Evolutionary conservation across 768 basidiomycete genomes (phyloP).

Genomic region (Mycena venus): DNA sequence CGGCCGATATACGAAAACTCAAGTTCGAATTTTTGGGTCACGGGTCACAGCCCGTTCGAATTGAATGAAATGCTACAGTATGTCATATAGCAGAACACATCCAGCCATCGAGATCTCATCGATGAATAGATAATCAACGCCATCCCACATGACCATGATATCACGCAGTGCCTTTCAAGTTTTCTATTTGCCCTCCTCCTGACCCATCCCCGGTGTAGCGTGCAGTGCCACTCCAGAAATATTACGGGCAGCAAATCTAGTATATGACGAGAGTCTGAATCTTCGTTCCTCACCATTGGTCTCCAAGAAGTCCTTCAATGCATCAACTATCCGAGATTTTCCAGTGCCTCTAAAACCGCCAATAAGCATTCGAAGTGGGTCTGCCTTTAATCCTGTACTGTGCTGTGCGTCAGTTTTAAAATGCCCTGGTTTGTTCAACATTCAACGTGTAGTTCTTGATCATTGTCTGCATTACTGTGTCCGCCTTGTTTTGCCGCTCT

Average conservation of each 20-base stretch:
- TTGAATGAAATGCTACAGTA: too few species aligned
- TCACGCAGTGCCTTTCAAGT: constrained; percentile 12
- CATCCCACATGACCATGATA: constrained; percentile 47
- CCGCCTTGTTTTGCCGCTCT: too few species aligned
- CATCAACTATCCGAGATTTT: neutral
- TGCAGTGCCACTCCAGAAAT: too few species aligned
- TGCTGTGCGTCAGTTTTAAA: constrained; percentile 40
- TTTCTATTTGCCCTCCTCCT: neutral
- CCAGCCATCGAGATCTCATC: constrained; percentile 55
- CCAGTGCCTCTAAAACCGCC: constrained; percentile 57
- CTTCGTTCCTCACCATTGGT: neutral
- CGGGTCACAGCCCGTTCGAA: too few species aligned
- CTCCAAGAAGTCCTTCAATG: neutral
- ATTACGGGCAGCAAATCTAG: neutral
- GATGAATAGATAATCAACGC: too few species aligned
- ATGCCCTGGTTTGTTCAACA: too few species aligned
- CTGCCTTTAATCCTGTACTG: neutral
- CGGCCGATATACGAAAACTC: too few species aligned
- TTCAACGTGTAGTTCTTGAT: too few species aligned
- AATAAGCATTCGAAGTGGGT: constrained; percentile 49
- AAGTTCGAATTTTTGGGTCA: too few species aligned
- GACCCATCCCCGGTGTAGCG: constrained; percentile 38
- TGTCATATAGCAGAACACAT: constrained; percentile 42
- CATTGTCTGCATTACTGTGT: too few species aligned
- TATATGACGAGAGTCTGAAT: neutral